A percentile compares a stretch with the other conserved stretches of the same genome.
phyloP scores from a whole-genome alignment of 2,329 filamentous ascomycete species.

The Trichoderma gracile region DNA sequence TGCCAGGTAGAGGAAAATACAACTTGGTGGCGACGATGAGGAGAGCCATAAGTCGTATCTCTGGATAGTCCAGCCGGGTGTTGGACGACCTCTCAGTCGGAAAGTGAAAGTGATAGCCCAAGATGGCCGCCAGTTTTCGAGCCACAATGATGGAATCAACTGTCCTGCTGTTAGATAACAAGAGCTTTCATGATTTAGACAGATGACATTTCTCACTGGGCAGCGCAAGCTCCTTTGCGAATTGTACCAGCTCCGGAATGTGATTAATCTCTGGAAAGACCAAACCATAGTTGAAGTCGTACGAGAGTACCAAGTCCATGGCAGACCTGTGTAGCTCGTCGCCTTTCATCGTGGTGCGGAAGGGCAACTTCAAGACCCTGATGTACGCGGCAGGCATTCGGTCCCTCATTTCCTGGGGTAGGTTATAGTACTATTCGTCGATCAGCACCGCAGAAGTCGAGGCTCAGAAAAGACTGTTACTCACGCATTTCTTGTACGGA shows the following conservation, averaged over 20 bases:
- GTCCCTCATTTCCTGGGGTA: constrained; percentile 66
- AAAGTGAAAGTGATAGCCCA: constrained; percentile 58
- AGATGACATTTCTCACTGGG: constrained; percentile 57
- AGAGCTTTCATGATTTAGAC: background rate
- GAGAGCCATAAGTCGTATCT: constrained; percentile 69
- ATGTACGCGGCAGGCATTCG: constrained; percentile 65
- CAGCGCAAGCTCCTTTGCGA: constrained; percentile 69
- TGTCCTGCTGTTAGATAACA: constrained; percentile 41
- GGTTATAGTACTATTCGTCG: constrained; percentile 49
- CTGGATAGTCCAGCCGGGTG: constrained; percentile 64
- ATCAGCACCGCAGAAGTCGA: constrained; percentile 3
- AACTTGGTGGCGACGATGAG: constrained; percentile 78
- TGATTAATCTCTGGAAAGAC: constrained; percentile 71
- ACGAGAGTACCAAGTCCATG: constrained; percentile 62
- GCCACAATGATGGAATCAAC: constrained; percentile 52
- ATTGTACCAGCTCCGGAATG: constrained; percentile 66
- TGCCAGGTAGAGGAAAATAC: constrained; percentile 70
- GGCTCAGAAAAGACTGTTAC: constrained; percentile 31
- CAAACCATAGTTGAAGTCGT: constrained; percentile 68
- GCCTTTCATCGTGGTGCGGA: constrained; percentile 44
- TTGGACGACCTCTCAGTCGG: constrained; percentile 48
- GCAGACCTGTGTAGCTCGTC: constrained; percentile 66
- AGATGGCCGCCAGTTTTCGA: constrained; percentile 47
- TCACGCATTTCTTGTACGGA: constrained; percentile 68
- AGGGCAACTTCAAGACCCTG: constrained; percentile 55